Conservation (phyloP, 2,329 filamentous ascomycete genomes). For the Curvularia sp. region DNA sequence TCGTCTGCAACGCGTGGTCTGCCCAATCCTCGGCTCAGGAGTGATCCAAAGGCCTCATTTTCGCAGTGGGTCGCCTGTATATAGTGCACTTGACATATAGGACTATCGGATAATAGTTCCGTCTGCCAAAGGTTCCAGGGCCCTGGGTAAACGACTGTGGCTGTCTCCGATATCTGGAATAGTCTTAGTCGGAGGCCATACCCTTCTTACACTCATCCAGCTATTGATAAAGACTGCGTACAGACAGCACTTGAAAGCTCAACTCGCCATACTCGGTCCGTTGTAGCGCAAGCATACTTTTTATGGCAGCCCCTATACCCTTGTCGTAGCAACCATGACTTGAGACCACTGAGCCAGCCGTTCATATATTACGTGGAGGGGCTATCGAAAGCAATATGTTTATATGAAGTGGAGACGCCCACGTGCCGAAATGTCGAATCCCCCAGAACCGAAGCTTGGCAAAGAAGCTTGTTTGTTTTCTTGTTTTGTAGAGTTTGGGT, state of each 20-base stretch:
- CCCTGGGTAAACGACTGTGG: neutral
- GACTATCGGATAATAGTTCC: conserved; percentile 14
- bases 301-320: no score
- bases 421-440: conserved; percentile 8
- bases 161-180: neutral
- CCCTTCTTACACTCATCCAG: neutral
- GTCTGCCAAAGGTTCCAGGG: neutral
- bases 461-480: conserved; percentile 15
- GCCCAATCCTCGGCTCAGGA: neutral
- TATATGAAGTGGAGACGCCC: conserved; percentile 17
- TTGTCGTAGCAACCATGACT: neutral
- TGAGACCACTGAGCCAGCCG: conserved; percentile 1
- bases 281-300: neutral
- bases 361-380: conserved; percentile 1
- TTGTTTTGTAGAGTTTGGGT: neutral
- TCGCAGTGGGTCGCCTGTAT: conserved; percentile 3
- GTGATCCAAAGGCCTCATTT: conserved; percentile 1
- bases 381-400: conserved; percentile 19
- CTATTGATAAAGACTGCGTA: neutral
- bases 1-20: conserved; percentile 8
- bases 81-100: conserved; percentile 12
- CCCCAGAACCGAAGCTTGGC: conserved; percentile 8
- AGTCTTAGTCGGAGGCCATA: neutral
- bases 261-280: neutral
- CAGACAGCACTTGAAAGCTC: neutral